Evolutionary conservation across 2,329 filamentous ascomycete species (phyloP), one percentile per base, ranked within the genome.

Genomic region (Aaosphaeria pasadenensis): DNA sequence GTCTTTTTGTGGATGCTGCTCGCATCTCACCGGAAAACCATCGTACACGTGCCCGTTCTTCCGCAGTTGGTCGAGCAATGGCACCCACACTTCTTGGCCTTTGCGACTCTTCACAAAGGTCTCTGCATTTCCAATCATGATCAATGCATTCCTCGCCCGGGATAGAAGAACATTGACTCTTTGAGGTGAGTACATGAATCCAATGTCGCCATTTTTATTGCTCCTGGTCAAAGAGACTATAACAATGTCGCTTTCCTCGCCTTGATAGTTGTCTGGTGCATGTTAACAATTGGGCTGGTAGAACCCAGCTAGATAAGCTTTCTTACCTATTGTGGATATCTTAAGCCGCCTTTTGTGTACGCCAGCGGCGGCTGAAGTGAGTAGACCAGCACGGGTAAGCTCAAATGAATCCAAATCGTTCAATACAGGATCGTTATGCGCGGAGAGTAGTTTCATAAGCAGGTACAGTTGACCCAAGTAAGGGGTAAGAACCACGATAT

Each of bases 201-300:
- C 87, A 30, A 90, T 87, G 1, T 89, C 83, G 0, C 81, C 78
- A 0, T 60, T 59, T 0, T 58, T 48, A 52, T 91, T 91, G 62
- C 86, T 87, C 4, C 88, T 73, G 0, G 85, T 88, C 7, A 91
- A 64, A 0, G 84, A 86, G 0, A 74, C 80, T 6, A 91, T 78
- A 0, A 90, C 83, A 11, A 91, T 85, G 1, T 90, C 82, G 35
- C 81, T 84, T 54, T 91, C 87, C 58, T 91, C 87, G 1, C 88
- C 87, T 62, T 91, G 88, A 48, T 87, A 91, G 51, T 91, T 91
- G 52, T 91, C 87, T 85, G 24, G 3, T 5, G 24, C 4, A 11
- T 11, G 17, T 44, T 17, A 47, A 38, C 31, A 29, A 33, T 43
- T 11, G n/a, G 11, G 9, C 11, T 13, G 13, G 42, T 7, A 2